These are phyloP conservation scores for Cyclaneusma minus DNA, from an alignment of 2,329 filamentous ascomycete genomes.

Conservation along the genomic window DNA sequence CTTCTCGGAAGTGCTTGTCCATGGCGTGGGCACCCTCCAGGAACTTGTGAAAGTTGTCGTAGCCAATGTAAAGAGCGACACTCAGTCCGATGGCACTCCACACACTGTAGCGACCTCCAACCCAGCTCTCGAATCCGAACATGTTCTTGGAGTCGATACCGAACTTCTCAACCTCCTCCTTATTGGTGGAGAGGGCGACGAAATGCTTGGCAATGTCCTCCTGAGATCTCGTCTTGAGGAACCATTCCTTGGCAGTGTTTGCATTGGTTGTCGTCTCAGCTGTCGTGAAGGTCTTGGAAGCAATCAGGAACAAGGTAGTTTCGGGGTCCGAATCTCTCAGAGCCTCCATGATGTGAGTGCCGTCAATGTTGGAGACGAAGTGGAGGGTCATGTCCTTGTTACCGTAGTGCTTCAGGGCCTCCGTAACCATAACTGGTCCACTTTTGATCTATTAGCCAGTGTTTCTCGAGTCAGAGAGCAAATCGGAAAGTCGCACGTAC, in stretches of 20 bases:
- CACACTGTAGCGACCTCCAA: conserved; percentile 93
- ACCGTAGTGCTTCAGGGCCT: conserved; percentile 90
- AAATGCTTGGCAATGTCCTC: conserved; percentile 96
- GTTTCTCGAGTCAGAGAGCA: not conserved
- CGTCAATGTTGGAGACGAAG: conserved; percentile 99
- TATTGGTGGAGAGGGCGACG: conserved; percentile 93
- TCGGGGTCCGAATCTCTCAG: conserved; percentile 80
- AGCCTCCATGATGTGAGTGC: conserved; percentile 92
- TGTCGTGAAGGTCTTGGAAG: conserved; percentile 98
- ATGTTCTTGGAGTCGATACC: conserved; percentile 98
- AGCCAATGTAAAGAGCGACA: conserved; percentile 89
- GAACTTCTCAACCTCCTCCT: conserved; percentile 90
- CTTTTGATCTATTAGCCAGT: conserved; percentile 28
- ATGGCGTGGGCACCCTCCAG: conserved; percentile 87
- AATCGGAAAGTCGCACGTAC: conserved; percentile 37
- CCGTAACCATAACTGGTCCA: conserved; percentile 96
- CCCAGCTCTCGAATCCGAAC: conserved; percentile 99
- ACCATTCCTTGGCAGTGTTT: conserved; percentile 94
- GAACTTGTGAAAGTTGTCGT: conserved; percentile 95
- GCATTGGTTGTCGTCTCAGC: conserved; percentile 96
- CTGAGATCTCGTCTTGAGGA: conserved; percentile 69
- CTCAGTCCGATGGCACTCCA: conserved; percentile 97
- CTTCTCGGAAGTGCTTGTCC: conserved; percentile 94
- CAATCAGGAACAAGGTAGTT: conserved; percentile 96
- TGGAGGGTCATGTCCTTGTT: conserved; percentile 76